Conservation (phyloP, 805 yeast genomes). For the Torulaspora delbrueckii region DNA sequence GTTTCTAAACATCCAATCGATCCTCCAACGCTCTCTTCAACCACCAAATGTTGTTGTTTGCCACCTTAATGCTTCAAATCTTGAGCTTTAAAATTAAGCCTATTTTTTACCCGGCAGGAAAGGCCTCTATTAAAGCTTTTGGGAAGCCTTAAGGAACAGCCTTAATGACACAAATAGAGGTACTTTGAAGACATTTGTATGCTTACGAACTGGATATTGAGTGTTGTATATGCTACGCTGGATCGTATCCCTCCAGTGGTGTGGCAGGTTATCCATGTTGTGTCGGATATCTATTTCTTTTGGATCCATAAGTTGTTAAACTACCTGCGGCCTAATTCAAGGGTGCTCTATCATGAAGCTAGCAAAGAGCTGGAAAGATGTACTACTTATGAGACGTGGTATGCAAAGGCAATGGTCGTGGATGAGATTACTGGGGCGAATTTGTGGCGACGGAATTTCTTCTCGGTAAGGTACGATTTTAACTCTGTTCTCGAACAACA, state of each 20-base stretch:
- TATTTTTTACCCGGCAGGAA: not conserved
- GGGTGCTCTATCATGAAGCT: slow-evolving; percentile 38
- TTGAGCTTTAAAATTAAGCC: not conserved
- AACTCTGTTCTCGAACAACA: slow-evolving; percentile 71
- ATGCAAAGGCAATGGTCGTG: slow-evolving; percentile 43
- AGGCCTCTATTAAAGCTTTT: not conserved
- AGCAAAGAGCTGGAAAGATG: slow-evolving; percentile 48
- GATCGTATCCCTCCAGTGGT: slow-evolving; percentile 41
- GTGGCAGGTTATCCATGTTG: slow-evolving; percentile 39
- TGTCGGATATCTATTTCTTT: slow-evolving; percentile 40
- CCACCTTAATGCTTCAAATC: not conserved
- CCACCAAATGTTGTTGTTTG: not conserved
- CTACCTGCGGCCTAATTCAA: slow-evolving; percentile 31
- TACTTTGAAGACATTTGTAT: not conserved
- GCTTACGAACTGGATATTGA: slow-evolving; percentile 22
- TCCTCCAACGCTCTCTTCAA: not conserved
- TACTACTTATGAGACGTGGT: slow-evolving; percentile 68
- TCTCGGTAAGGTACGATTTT: slow-evolving; percentile 78
- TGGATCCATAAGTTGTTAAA: slow-evolving; percentile 35
- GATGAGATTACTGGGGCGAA: slow-evolving; percentile 52
- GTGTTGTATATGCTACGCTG: slow-evolving; percentile 27
- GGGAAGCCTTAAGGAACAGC: not conserved
- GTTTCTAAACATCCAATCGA: slow-evolving; percentile 69
- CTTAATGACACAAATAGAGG: slow-evolving; percentile 1
- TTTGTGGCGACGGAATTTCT: slow-evolving; percentile 77